These are phyloP conservation scores for Nicotiana otophora DNA, from an alignment of 257 asterid species.

Conservation along the genomic window DNA sequence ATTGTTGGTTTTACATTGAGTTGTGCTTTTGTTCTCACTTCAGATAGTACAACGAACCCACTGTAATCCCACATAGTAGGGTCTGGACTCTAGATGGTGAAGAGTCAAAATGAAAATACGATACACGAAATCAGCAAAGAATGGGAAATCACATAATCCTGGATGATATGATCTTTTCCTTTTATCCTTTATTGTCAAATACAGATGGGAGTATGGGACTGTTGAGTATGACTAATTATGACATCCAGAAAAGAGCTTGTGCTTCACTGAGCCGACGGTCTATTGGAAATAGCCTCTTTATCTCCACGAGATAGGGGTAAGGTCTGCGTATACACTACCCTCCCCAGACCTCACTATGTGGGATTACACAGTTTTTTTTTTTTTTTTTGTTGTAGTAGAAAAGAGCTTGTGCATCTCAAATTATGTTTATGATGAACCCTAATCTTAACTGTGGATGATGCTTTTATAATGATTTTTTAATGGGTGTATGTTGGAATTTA, in stretches of 20 bases:
- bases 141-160: background rate
- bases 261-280: too few relatives aligned
- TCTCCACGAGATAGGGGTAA: too few relatives aligned
- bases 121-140: background rate
- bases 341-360: too few relatives aligned
- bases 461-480: background rate
- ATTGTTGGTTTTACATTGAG: background rate
- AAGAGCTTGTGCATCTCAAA: background rate
- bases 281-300: too few relatives aligned
- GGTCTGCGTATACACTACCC: too few relatives aligned
- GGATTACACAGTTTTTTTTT: too few relatives aligned
- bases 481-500: background rate
- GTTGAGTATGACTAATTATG: background rate
- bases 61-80: too few relatives aligned
- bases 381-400: background rate
- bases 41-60: background rate
- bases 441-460: background rate
- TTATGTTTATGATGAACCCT: background rate
- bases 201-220: background rate
- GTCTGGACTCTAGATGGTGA: background rate
- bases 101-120: background rate
- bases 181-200: background rate
- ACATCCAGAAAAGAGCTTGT: background rate
- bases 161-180: background rate
- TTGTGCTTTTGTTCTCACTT: background rate